Base-by-base conservation (phyloP, 2,329 filamentous ascomycete species). In the Penicillium sp. region DNA sequence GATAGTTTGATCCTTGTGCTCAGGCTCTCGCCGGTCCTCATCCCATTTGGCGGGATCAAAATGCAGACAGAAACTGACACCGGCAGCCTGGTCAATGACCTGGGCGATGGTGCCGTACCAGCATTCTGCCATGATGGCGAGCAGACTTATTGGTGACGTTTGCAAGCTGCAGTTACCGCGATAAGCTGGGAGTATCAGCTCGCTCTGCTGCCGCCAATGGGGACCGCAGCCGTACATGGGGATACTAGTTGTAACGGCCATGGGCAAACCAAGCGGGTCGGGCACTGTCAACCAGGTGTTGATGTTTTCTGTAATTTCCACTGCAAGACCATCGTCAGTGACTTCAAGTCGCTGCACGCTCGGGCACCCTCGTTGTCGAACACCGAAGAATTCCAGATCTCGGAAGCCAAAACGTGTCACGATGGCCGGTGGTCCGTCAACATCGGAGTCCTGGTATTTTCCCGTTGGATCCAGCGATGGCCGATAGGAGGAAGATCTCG, bases 261-360 rank as follows among this genome's bases (percentile, higher is more conserved):
- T 27, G 17, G 55, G 55, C 7, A 51, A 17, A 7, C 52, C 51
- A 9, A 70, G 66, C 77, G 82, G 52, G 15, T 44, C 47, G 4
- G 36, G 24, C 1, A 30, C 10, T 10, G 10, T 80, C 78, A 7
- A 69, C 70, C 3, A 79, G 69, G 74, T 70, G 62, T 83, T 80
- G 40, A 80, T 72, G 52, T 85, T 84, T 55, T 84, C 80, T 26
- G 80, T 73, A 18, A 86, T 63, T 61, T 84, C 84, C 12, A 87
- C 67, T 56, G 71, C 66, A 12, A 67, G 55, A 10, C 70, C 64
- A 45, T 77, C 73, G 21, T 71, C 73, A 58, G 84, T 81, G 27
- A 87, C 69, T 5, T 74, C 73, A 3, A 87, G 62, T 30, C 71
- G 70, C 21, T 80, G 73, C 5, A 87, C 69, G 5, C 68, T 68